phyloP scores from a whole-genome alignment of 768 basidiomycete genomes.

The Harrya chromipes region DNA sequence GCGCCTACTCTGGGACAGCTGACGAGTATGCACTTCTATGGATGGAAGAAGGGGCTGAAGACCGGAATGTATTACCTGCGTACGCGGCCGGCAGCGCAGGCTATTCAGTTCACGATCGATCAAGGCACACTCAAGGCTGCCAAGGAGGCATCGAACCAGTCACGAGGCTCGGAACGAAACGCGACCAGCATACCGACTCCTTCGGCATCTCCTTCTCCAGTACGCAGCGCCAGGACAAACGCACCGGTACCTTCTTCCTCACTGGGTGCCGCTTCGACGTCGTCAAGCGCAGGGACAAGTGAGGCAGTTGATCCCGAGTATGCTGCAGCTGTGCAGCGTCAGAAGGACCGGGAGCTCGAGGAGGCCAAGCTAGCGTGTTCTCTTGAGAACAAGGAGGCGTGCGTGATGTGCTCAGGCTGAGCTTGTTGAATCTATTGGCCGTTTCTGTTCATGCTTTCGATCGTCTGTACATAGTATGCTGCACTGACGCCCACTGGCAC shows the following conservation, averaged over 20 bases:
- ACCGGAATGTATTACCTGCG: conserved; percentile 99
- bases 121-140: conserved; percentile 69
- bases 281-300: conserved; percentile 27
- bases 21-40: conserved; percentile 97
- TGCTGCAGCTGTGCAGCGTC: conserved; percentile 70
- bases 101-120: conserved; percentile 97
- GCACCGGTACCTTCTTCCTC: conserved; percentile 28
- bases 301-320: conserved; percentile 62
- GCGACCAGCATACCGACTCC: conserved; percentile 21
- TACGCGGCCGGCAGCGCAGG: conserved; percentile 90
- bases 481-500: not conserved
- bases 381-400: conserved; percentile 92
- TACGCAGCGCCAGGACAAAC: conserved; percentile 31
- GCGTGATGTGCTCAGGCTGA: conserved; percentile 88
- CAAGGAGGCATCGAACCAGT: conserved; percentile 24
- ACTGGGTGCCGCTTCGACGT: conserved; percentile 8
- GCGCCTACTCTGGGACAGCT: conserved; percentile 88
- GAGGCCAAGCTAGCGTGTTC: conserved; percentile 82
- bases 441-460: not conserved
- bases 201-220: conserved; percentile 27
- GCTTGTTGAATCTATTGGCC: not conserved
- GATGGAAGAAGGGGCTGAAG: conserved; percentile 99
- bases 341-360: conserved; percentile 71
- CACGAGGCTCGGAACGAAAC: conserved; percentile 12
- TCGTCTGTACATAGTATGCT: conserved; percentile 4